These are phyloP conservation scores for Penicillium sp. DNA, from an alignment of 2,329 filamentous ascomycete genomes.

Conservation along the genomic window DNA sequence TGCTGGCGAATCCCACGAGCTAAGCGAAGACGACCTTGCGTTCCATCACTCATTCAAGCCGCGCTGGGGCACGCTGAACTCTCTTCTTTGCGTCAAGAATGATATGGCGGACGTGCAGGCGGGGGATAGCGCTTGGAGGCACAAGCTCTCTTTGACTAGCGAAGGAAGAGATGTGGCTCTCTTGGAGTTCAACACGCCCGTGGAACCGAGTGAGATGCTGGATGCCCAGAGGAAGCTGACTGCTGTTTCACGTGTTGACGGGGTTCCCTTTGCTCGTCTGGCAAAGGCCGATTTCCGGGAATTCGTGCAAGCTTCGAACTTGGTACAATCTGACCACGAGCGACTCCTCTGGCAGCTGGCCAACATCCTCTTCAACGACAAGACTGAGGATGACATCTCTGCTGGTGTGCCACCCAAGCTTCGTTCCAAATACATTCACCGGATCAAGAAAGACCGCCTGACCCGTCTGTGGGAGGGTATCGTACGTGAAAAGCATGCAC, in stretches of 20 bases:
- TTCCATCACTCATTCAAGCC: constrained; percentile 70
- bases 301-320: too few species aligned
- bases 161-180: constrained; percentile 13
- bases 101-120: constrained; percentile 26
- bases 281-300: too few species aligned
- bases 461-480: constrained; percentile 36
- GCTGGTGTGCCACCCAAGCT: constrained; percentile 36
- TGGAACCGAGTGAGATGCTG: constrained; percentile 28
- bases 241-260: constrained; percentile 45
- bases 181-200: constrained; percentile 10
- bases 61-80: constrained; percentile 67
- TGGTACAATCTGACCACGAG: too few species aligned
- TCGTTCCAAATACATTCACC: too few species aligned
- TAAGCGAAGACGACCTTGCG: constrained; percentile 55
- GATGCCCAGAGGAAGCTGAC: constrained; percentile 30
- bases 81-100: constrained; percentile 56
- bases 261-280: constrained; percentile 49
- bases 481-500: constrained; percentile 55
- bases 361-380: constrained; percentile 75
- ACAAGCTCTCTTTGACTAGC: too few species aligned
- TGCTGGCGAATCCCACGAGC: constrained; percentile 52
- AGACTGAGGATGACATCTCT: constrained; percentile 41
- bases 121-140: too few species aligned
- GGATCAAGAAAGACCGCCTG: constrained; percentile 43
- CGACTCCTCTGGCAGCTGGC: constrained; percentile 90